Base-by-base conservation (phyloP, 2,329 filamentous ascomycete species). In the Volutella citrinella region DNA sequence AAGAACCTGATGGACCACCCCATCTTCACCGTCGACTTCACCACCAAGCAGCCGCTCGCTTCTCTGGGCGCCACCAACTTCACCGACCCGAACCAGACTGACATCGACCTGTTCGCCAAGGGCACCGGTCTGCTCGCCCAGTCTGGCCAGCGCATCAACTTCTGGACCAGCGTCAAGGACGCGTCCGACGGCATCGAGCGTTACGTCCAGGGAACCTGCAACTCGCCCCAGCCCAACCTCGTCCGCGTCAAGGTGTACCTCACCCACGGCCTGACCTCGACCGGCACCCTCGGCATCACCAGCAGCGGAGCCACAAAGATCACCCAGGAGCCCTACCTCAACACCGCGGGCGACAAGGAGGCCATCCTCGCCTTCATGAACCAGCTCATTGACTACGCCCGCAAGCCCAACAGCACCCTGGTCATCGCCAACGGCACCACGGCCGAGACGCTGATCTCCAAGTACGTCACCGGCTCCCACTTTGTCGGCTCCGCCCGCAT, bases 371-470 rank as follows among this genome's bases (percentile, higher is more conserved):
- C 43, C 6, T 57, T 67, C 11, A 67, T 79, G 46, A 73, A 67
- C 42, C 71, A 76, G 47, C 83, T 85, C 59, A 78, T 85, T 18
- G 78, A 78, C 20, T 75, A 78, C 34, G 80, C 81, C 24, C 65
- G 74, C 15, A 73, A 70, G n/a, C 80, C 79, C 11, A 77, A 70
- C 23, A 62, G 67, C 30, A 69, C 63, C 10, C 66, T 85, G 12
- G 69, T 63, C 46, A 80, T 82, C 46, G 61, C 70, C 0, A 30
- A 34, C 19, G 52, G 51, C 19, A 37, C 35, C 19, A 70, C 65
- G 19, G 69, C 82, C 27, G 57, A 70, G 11, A 64, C 67, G 30
- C 69, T 86, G 14, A 72, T 67, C n/a, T 75, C 75, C 55, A 61
- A 75, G 26, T 69, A 73, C 30, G 48, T 70, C 3, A 57, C 69